phyloP scores from a whole-genome alignment of 805 yeast genomes.

The Lachancea fermentati region DNA sequence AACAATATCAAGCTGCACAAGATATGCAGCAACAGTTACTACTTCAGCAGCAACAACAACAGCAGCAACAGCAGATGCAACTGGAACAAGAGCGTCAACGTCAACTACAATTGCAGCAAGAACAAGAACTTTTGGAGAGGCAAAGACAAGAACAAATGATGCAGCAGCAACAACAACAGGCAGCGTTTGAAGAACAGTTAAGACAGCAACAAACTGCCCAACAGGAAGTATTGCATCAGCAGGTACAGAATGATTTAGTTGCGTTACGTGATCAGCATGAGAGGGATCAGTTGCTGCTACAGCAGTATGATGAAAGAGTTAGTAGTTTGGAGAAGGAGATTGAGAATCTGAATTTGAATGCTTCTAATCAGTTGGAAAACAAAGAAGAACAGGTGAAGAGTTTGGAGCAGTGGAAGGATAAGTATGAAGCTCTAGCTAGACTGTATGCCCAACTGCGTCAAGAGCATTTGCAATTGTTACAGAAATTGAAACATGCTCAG shows the following conservation, averaged over 20 bases:
- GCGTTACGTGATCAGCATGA: constrained; percentile 76
- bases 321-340: constrained; percentile 75
- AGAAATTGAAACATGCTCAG: constrained; percentile 74
- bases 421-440: constrained; percentile 85
- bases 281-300: constrained; percentile 74
- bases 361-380: constrained; percentile 65
- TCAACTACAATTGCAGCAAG: constrained; percentile 62
- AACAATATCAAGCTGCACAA: too few relatives aligned
- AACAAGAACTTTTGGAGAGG: constrained; percentile 73
- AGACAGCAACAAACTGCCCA: constrained; percentile 61
- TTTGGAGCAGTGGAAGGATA: constrained; percentile 81
- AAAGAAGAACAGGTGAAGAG: constrained; percentile 67
- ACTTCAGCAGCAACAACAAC: constrained; percentile 46
- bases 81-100: constrained; percentile 58
- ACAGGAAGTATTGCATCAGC: constrained; percentile 63
- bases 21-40: too few relatives aligned
- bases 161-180: constrained; percentile 53
- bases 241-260: constrained; percentile 73
- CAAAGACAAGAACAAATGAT: constrained; percentile 66
- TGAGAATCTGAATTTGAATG: constrained; percentile 50
- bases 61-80: constrained; percentile 57
- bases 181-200: constrained; percentile 3
- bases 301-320: constrained; percentile 83
- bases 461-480: constrained; percentile 76
- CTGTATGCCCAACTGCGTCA: constrained; percentile 86